These are phyloP conservation scores for Monilinia laxa DNA, from an alignment of 2,329 filamentous ascomycete species.

Conservation along the genomic window DNA sequence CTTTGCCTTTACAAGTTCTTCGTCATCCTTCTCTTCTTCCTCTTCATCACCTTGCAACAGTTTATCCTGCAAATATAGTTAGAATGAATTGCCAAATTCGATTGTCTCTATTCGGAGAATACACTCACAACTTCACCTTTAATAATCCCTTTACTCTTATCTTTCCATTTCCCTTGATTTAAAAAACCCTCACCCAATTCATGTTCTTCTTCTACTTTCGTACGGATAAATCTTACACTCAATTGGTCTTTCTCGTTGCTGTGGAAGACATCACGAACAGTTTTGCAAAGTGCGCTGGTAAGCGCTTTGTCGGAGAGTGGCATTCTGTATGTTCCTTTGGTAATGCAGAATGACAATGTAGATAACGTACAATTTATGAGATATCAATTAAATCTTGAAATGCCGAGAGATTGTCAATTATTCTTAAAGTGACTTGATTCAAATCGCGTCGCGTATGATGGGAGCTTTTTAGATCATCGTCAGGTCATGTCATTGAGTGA, in stretches of 20 bases:
- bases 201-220: slow-evolving; percentile 51
- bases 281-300: slow-evolving; percentile 24
- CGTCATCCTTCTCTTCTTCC: slow-evolving; percentile 40
- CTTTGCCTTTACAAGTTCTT: slow-evolving; percentile 47
- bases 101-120: background rate
- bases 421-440: background rate
- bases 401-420: background rate
- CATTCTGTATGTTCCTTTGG: slow-evolving; percentile 18
- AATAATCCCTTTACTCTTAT: slow-evolving; percentile 58
- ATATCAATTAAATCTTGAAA: background rate
- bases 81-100: background rate
- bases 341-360: background rate
- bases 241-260: slow-evolving; percentile 43
- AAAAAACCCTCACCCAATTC: slow-evolving; percentile 54
- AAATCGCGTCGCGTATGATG: slow-evolving; percentile 22
- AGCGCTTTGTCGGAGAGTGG: slow-evolving; percentile 29
- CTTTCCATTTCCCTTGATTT: slow-evolving; percentile 53
- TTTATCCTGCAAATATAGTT: slow-evolving; percentile 13
- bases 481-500: background rate
- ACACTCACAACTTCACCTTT: slow-evolving; percentile 52
- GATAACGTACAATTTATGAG: background rate
- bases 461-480: slow-evolving; percentile 6
- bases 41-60: slow-evolving; percentile 27
- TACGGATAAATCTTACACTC: slow-evolving; percentile 58
- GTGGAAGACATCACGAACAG: slow-evolving; percentile 22